Evolutionary conservation across 768 basidiomycete genomes (phyloP).

Genomic region (Kwoniella newhampshirensis): DNA sequence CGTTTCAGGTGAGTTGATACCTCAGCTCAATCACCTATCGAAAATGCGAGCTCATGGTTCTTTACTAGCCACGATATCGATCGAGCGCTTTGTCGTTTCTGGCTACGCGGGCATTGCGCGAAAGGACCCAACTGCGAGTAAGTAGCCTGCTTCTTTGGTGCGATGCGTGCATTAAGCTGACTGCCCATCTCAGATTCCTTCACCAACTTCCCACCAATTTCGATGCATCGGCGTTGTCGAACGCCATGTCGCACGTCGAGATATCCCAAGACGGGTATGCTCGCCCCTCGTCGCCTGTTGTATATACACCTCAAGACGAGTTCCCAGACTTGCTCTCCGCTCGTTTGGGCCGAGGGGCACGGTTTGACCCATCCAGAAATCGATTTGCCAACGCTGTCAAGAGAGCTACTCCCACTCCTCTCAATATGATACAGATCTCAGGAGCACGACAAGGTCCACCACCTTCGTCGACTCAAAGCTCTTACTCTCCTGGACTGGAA

Average conservation of each 20-base stretch:
- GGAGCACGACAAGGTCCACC: constrained; percentile 20
- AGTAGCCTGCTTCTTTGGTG: constrained; percentile 11
- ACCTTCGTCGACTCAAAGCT: constrained; percentile 1
- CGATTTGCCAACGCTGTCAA: constrained; percentile 90
- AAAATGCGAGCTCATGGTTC: background rate
- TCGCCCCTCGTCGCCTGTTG: constrained; percentile 27
- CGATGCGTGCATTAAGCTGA: background rate
- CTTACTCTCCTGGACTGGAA: constrained; percentile 11
- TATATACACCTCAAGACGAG: constrained; percentile 41
- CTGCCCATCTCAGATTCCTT: constrained; percentile 61
- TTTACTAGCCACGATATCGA: constrained; percentile 83
- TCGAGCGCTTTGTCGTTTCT: constrained; percentile 91
- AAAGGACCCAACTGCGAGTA: constrained; percentile 91
- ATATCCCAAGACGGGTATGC: constrained; percentile 46
- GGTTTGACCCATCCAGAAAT: constrained; percentile 80
- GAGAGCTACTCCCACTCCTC: constrained; percentile 56
- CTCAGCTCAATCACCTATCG: no score
- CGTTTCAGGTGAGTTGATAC: constrained; percentile 76
- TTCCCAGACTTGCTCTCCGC: constrained; percentile 50
- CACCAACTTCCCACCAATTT: constrained; percentile 86
- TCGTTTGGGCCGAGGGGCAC: constrained; percentile 42
- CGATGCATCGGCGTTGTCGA: constrained; percentile 57
- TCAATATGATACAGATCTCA: constrained; percentile 29
- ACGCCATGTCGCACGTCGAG: constrained; percentile 51
- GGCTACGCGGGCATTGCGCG: constrained; percentile 94